A percentile compares a stretch with the other conserved stretches of the same genome.
These are phyloP conservation scores for Lecanicillium sp. DNA, from an alignment of 2,329 filamentous ascomycete genomes.

Conservation along the genomic window DNA sequence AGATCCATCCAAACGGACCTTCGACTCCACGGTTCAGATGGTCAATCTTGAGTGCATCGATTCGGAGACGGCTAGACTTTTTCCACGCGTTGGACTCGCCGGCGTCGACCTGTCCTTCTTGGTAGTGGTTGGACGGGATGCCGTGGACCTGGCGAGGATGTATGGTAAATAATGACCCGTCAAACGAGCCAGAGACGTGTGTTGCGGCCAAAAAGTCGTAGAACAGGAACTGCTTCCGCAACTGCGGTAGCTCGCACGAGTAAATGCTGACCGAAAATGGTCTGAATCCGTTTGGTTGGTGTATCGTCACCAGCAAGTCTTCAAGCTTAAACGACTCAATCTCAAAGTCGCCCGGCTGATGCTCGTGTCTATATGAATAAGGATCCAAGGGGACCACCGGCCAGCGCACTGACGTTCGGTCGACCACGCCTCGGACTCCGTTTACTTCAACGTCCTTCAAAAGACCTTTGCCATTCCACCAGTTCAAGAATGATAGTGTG, in stretches of 20 bases:
- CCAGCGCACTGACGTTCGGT: slow-evolving; percentile 78
- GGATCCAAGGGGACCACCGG: slow-evolving; percentile 63
- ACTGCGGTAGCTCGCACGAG: slow-evolving; percentile 85
- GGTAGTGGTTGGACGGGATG: slow-evolving; percentile 56
- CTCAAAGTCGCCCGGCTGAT: slow-evolving; percentile 90
- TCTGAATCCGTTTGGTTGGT: slow-evolving; percentile 86
- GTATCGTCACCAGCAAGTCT: slow-evolving; percentile 83
- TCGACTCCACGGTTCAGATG: slow-evolving; percentile 91
- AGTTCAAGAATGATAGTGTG: slow-evolving; percentile 94
- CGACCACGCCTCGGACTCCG: slow-evolving; percentile 85
- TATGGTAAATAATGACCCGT: slow-evolving; percentile 94
- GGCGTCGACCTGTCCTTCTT: slow-evolving; percentile 47
- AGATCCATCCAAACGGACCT: slow-evolving; percentile 95
- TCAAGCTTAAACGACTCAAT: slow-evolving; percentile 96
- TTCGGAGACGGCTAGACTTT: slow-evolving; percentile 86
- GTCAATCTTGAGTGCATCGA: slow-evolving; percentile 91
- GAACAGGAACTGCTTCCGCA: slow-evolving; percentile 94
- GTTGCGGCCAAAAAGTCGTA: slow-evolving; percentile 95
- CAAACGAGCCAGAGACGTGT: slow-evolving; percentile 92
- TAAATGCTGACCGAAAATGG: slow-evolving; percentile 94
- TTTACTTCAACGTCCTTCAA: slow-evolving; percentile 90
- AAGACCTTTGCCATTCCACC: slow-evolving; percentile 95
- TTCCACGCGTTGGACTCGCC: slow-evolving; percentile 76
- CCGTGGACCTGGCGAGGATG: slow-evolving; percentile 89
- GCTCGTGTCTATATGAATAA: slow-evolving; percentile 78